Conservation (phyloP, 441 rosid genomes). For the Gossypium trilobum region DNA sequence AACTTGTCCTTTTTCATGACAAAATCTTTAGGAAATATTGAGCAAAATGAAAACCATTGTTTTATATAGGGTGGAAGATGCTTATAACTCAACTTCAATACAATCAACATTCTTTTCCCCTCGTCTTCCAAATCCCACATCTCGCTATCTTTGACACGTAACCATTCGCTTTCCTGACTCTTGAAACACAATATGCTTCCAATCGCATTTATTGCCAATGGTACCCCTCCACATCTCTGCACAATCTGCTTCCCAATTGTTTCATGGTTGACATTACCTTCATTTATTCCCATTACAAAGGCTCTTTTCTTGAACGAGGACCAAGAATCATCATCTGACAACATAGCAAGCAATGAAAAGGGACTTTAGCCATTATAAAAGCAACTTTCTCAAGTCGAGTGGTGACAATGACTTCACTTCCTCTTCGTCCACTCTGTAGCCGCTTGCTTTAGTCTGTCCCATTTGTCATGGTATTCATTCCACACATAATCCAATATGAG, state of each 20-base stretch:
- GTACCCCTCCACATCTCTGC: not conserved
- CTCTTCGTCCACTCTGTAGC: not conserved
- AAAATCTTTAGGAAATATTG: not conserved
- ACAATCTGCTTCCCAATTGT: not conserved
- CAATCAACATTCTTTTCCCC: not conserved
- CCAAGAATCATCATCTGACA: conserved; percentile 3
- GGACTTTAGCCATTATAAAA: not conserved
- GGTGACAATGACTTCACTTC: conserved; percentile 1
- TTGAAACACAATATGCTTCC: not conserved
- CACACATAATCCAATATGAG: too few species aligned
- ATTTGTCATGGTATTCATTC: not conserved
- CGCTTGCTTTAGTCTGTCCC: not conserved
- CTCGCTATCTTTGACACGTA: too few species aligned
- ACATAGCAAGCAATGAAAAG: not conserved
- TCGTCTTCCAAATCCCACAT: not conserved
- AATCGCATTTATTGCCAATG: not conserved
- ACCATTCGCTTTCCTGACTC: not conserved
- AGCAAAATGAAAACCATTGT: conserved; percentile 1
- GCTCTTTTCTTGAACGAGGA: not conserved
- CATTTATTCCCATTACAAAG: not conserved
- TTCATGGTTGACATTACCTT: not conserved
- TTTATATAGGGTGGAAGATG: not conserved
- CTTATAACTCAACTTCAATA: not conserved
- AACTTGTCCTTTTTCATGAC: not conserved
- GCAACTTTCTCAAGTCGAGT: not conserved